A percentile compares a stretch with the other conserved stretches of the same genome.
Evolutionary conservation across 2,329 filamentous ascomycete genomes (phyloP).

Genomic region (Diplodia seriata): DNA sequence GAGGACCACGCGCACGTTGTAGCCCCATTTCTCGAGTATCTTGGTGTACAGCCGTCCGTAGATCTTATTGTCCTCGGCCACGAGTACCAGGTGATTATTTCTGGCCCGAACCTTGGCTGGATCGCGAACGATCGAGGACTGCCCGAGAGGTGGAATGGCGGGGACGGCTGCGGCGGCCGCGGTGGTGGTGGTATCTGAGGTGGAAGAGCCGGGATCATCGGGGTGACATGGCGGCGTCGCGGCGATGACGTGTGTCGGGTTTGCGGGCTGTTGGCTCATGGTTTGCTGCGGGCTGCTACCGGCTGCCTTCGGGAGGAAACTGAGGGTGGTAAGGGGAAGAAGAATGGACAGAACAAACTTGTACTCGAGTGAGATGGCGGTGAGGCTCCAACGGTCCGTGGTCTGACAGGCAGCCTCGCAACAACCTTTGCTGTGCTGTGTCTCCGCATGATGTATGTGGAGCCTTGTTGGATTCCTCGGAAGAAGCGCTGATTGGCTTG

Average conservation of each 20-base stretch:
- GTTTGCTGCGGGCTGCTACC: not conserved
- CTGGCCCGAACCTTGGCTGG: not conserved
- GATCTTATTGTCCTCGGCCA: not conserved
- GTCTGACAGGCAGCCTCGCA: not conserved
- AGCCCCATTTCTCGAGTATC: not conserved
- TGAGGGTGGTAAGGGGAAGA: not conserved
- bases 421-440: not conserved
- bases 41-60: not conserved
- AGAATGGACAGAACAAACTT: not conserved
- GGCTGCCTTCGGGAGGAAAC: not conserved
- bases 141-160: too few relatives aligned
- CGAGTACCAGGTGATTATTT: not conserved
- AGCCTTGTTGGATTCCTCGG: not conserved
- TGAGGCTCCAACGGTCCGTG: not conserved
- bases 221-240: not conserved
- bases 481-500: constrained; percentile 1
- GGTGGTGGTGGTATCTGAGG: not conserved
- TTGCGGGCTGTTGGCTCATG: not conserved
- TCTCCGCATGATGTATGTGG: not conserved
- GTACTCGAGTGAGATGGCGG: not conserved
- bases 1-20: not conserved
- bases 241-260: not conserved
- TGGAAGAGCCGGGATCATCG: not conserved
- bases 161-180: not conserved
- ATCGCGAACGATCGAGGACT: not conserved